Evolutionary conservation across 768 basidiomycete species (phyloP), one percentile per base, ranked within the genome.

Genomic region (Holtermanniella nyarrowii): DNA sequence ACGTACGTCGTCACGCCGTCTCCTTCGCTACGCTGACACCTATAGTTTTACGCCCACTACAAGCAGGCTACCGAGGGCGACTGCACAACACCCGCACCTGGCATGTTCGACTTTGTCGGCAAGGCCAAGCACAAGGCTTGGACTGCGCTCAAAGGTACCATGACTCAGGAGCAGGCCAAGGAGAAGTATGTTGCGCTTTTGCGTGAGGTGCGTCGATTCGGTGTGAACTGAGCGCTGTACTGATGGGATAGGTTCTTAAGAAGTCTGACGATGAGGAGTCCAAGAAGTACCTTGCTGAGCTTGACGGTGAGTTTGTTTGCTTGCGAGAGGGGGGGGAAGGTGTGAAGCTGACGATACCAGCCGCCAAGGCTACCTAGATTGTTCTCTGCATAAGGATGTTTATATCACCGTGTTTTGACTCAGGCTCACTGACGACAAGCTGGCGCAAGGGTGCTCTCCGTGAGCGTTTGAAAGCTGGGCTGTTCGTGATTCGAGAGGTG

Each of bases 91-190:
- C 0, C 64, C 70, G 22, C 55, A 47, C 69, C 69, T 22, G 69
- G 65, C 55, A 52, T 89, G 74, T 68, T 95, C 37, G 87, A 93
- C 69, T 91, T 95, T 65, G 73, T 75, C 20, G 91, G 84, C 58
- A 90, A 86, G 74, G 83, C 82, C 58, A 97, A 96, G 77, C 93
- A 89, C 88, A 81, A 86, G 63, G 93, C 91, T 20, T 95, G 89
- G 88, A 77, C 81, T 11, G 65, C 57, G 2, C 77, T 84, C 56
- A 77, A 90, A 74, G 90, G 86, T 39, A 7, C 7, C 7, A 78
- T 71, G 26, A 76, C 80, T 42, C 77, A 80, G 72, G 87, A 88
- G 63, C 82, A 82, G 0, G 87, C 88, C 7, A 74, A 77, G 72
- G 62, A 69, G 56, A 75, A 79, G 67, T 97, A 96, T 62, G 86